A percentile compares a stretch with the other conserved stretches of the same genome.
These are phyloP conservation scores for Lachnellula hyalina DNA, from an alignment of 2,329 filamentous ascomycete genomes.

Conservation along the genomic window DNA sequence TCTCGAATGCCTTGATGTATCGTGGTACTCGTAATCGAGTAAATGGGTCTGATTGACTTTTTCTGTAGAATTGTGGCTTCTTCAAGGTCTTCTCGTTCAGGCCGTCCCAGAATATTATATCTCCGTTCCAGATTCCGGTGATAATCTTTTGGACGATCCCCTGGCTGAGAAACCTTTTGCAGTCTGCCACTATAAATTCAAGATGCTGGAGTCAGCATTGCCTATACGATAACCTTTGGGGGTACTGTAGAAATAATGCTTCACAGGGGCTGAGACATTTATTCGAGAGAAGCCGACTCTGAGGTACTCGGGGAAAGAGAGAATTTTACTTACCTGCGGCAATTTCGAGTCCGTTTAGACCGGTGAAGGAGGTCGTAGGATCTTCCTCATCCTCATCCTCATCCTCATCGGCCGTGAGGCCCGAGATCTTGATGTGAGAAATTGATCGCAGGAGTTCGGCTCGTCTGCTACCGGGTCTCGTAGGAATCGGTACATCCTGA, in stretches of 20 bases:
- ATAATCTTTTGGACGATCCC: slow-evolving; percentile 77
- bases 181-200: slow-evolving; percentile 52
- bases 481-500: slow-evolving; percentile 7
- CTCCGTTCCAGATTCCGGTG: slow-evolving; percentile 78
- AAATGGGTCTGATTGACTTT: slow-evolving; percentile 62
- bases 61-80: slow-evolving; percentile 70
- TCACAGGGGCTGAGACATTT: no score
- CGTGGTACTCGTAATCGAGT: slow-evolving; percentile 73
- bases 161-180: slow-evolving; percentile 81
- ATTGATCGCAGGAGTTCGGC: slow-evolving; percentile 42
- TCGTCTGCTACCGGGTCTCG: slow-evolving; percentile 22
- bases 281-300: no score
- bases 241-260: no score
- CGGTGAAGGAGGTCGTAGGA: slow-evolving; percentile 66
- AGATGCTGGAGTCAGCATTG: no score
- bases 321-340: slow-evolving; percentile 43
- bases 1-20: slow-evolving; percentile 81
- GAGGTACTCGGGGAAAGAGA: no score
- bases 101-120: slow-evolving; percentile 81
- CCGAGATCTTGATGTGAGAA: slow-evolving; percentile 41
- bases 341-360: slow-evolving; percentile 82
- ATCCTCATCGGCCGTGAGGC: slow-evolving; percentile 35
- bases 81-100: slow-evolving; percentile 70
- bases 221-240: no score
- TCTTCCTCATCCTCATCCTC: slow-evolving; percentile 51